A percentile compares a stretch with the other conserved stretches of the same genome.
phyloP scores from a whole-genome alignment of 164 flowering plant genomes.

The Brasenia schreberi region DNA sequence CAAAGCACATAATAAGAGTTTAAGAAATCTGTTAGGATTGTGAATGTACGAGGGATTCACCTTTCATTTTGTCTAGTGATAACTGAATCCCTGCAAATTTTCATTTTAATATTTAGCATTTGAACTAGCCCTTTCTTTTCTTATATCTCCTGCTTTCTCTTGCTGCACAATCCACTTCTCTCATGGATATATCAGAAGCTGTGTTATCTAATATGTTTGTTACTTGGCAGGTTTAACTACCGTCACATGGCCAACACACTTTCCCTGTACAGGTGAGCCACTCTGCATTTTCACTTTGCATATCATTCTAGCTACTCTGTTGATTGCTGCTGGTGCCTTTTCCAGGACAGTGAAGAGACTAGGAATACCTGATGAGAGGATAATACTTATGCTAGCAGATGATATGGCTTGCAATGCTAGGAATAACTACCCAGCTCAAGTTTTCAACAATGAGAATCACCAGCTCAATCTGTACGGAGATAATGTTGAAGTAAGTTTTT shows the following conservation, averaged over 20 bases:
- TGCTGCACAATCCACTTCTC: no score
- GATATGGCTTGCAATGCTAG: conserved; percentile 99
- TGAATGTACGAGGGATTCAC: no score
- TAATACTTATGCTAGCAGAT: conserved; percentile 96
- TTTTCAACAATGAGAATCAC: conserved; percentile 97
- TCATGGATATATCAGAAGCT: not conserved
- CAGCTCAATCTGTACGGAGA: conserved; percentile 93
- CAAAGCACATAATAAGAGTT: no score
- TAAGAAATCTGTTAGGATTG: no score
- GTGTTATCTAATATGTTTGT: conserved; percentile 2
- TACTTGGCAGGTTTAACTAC: conserved; percentile 80
- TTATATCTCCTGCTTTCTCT: not conserved
- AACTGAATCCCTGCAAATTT: no score
- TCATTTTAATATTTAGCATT: no score
- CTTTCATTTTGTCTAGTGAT: no score
- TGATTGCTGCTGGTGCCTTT: conserved; percentile 1
- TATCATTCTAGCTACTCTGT: not conserved
- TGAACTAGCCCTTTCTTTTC: not conserved
- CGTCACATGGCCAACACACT: conserved; percentile 99
- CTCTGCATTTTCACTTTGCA: not conserved
- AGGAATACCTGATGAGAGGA: conserved; percentile 98
- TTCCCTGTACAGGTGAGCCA: conserved; percentile 80
- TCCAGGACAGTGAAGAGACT: conserved; percentile 85
- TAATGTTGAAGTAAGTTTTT: conserved; percentile 73
- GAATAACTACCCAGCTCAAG: conserved; percentile 94